Conservation (phyloP, 345 rosid genomes). For the Eucalyptus lansdowneana region DNA sequence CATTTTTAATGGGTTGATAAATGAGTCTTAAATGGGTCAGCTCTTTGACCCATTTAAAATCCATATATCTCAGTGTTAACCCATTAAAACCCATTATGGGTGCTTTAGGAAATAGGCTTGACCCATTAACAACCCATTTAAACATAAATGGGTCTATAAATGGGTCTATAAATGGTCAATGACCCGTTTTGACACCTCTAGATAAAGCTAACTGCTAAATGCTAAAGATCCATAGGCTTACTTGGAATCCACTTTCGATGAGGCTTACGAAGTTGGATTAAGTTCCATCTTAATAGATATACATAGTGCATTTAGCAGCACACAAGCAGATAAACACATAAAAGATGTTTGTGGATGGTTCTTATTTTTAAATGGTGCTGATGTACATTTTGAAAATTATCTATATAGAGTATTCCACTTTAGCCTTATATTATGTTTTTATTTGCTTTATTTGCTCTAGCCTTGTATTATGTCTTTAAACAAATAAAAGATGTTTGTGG, state of each 20-base stretch:
- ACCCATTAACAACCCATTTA: too few species aligned
- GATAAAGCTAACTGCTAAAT: background rate
- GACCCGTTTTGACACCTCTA: too few species aligned
- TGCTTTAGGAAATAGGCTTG: too few species aligned
- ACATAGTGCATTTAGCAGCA: background rate
- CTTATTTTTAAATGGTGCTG: background rate
- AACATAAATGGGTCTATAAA: too few species aligned
- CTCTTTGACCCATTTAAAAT: too few species aligned
- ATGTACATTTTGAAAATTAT: background rate
- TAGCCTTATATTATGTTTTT: background rate
- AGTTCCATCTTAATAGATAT: background rate
- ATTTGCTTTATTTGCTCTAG: too few species aligned
- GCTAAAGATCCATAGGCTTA: background rate
- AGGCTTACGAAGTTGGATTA: background rate
- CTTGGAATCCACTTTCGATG: background rate
- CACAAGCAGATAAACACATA: background rate
- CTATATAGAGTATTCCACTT: background rate
- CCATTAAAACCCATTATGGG: too few species aligned
- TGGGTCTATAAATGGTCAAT: too few species aligned
- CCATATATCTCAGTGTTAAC: too few species aligned
- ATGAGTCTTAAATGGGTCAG: too few species aligned
- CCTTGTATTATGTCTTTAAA: fast-evolving
- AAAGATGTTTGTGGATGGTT: background rate
- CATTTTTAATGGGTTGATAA: too few species aligned
- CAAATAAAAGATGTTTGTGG: too few species aligned